These are phyloP conservation scores for Antitrichia curtipendula DNA, from an alignment of 225 moss, liverwort and hornwort genomes.

Conservation along the genomic window DNA sequence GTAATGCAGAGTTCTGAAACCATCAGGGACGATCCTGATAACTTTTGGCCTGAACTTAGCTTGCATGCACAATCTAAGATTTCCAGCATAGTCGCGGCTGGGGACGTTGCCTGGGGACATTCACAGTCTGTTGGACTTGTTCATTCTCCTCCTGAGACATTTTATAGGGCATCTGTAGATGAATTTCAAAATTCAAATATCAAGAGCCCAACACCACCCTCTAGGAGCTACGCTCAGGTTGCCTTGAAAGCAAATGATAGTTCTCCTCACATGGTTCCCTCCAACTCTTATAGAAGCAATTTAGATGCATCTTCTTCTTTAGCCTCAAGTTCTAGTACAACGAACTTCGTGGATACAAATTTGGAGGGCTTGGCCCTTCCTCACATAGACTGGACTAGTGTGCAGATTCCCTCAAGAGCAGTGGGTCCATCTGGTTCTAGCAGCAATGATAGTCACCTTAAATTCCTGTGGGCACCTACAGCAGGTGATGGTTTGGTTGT, in stretches of 20 bases:
- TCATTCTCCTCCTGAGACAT: neutral
- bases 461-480: neutral
- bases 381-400: slow-evolving; percentile 35
- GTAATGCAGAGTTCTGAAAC: neutral
- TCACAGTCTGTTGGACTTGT: neutral
- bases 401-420: slow-evolving; percentile 3
- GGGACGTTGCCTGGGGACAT: neutral
- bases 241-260: slow-evolving; percentile 21
- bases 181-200: neutral
- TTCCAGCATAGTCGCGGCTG: neutral
- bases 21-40: neutral
- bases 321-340: neutral
- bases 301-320: neutral
- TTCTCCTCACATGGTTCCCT: neutral
- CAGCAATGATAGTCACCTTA: neutral
- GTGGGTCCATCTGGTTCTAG: neutral
- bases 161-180: neutral
- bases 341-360: neutral
- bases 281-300: neutral
- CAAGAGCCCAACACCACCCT: neutral
- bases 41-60: slow-evolving; percentile 29
- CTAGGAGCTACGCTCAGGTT: slow-evolving; percentile 35
- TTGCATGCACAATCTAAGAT: neutral
- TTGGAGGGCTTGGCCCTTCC: neutral
- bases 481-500: neutral